Base-by-base conservation (phyloP, 805 yeast species). In the Teunomyces tritomae region DNA sequence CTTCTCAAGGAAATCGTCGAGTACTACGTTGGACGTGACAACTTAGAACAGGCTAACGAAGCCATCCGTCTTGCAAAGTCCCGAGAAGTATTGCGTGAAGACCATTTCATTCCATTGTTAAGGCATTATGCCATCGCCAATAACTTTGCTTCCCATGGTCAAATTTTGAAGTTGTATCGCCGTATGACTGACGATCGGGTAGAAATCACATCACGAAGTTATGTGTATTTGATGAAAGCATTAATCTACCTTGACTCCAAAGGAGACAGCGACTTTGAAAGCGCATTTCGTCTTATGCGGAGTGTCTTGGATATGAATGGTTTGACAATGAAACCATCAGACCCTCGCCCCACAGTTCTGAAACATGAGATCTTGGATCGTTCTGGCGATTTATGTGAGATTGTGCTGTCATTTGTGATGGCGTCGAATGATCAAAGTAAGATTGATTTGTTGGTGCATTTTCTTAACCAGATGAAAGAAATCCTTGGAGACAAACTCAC, bases 281-380 rank as follows among this genome's bases (percentile, higher is more conserved):
- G 56, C 51, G 34, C 69, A 49, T 48, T 52, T 62, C 52, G 55
- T 49, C 68, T 71, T 29, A 50, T 54, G 28, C 59, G 59, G 37
- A 56, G 65, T 9, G 62, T 71, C 7, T 59, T 70, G 35, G 69
- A 70, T 27, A 55, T 64, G 50, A 57, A 67, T 50, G 69, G 70
- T 1, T 56, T 69, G 20, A 45, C 58, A 2, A 16, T 57, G 8
- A 46, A 41, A 9, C 14, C 33, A 7, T 10, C 27, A 9, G 28
- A 36, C 16, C 30, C 16, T 17, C 28, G 28, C 10, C 36, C 47
- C 10, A 30, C 35, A 26, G 28, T 46, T 6, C 5, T 29, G 17
- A 47, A 47, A 28, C 16, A 37, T 26, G 24, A 30, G 13, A 39
- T 44, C 28, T 27, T 40, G 8, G 49, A 51, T 5, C 52, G 52